Evolutionary conservation across 164 flowering plant species (phyloP), one percentile per base, ranked within the genome.

Genomic region (Platanus orientalis): DNA sequence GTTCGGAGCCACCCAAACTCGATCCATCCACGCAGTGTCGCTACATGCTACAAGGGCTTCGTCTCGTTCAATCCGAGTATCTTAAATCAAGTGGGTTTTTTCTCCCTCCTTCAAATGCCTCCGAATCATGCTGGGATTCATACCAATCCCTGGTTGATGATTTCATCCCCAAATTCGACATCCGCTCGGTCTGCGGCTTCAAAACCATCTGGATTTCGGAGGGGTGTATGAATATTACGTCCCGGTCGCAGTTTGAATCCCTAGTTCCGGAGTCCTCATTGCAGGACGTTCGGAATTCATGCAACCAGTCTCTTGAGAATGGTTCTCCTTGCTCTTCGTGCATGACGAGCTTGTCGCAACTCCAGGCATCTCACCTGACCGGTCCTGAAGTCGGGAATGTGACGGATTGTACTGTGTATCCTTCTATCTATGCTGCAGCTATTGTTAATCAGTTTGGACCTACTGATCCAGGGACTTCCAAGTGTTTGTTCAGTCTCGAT

Each of bases 151-250:
- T 80, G 4, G 62, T 79, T 26, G 2, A 49, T 25, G 66, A 62
- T 7, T 68, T 67, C 62, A 1, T 30, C 21, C 71, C 76, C 13
- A 62, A 48, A 5, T 73, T 83, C 55, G 73, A 77, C 50, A 62
- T 83, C 26, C 66, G 71, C 24, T n/a, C 80, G 20, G 7, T 51
- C 4, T 87, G 92, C 52, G 84, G 84, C n/a, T 81, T 81, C 60
- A 27, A 73, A 29, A 76, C 82, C 19, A 28, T 49, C 0, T 79
- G 78, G 84, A 77, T 87, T 30, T 72, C 85, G 1, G 52, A 74
- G 47, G 80, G 78, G 0, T 87, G 90, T 67, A 80, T 80, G 86
- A 80, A 83, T 65, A 75, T 85, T 44, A 76, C 81, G 32, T 67
- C 83, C n/a, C 61, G 68, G 16, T n/a, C 62, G 2, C 71, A 83